Evolutionary conservation across 1,139 yeast genomes (phyloP).

Genomic region (Candida mesenterica): DNA sequence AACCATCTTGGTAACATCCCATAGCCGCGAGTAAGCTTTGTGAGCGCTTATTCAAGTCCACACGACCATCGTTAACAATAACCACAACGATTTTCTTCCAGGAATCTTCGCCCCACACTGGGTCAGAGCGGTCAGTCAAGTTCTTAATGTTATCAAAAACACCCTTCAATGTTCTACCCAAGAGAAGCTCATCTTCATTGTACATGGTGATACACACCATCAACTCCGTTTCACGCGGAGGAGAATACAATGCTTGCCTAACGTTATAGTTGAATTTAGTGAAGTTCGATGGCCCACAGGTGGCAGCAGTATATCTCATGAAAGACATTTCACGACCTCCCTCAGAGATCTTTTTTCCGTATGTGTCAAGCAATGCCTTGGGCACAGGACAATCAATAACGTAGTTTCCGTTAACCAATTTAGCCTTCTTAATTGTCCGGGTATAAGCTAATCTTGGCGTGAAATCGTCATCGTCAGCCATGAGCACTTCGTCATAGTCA

Average conservation of each 20-base stretch:
- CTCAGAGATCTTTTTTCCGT: constrained; percentile 47
- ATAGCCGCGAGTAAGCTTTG: constrained; percentile 65
- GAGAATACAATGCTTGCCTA: constrained; percentile 64
- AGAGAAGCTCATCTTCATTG: constrained; percentile 71
- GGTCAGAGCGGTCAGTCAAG: constrained; percentile 55
- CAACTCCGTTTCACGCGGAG: constrained; percentile 69
- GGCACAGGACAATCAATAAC: constrained; percentile 82
- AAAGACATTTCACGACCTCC: constrained; percentile 65
- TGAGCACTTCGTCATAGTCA: constrained; percentile 1
- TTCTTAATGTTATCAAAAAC: constrained; percentile 71
- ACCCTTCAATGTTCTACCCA: constrained; percentile 75
- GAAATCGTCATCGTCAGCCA: constrained; percentile 37
- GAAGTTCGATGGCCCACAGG: constrained; percentile 74
- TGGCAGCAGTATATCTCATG: constrained; percentile 79
- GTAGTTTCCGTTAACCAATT: constrained; percentile 66
- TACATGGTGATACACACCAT: constrained; percentile 77
- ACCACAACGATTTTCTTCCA: constrained; percentile 80
- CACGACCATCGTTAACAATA: constrained; percentile 77
- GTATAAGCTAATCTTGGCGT: constrained; percentile 45
- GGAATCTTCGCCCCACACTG: constrained; percentile 75
- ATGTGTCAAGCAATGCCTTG: constrained; percentile 53
- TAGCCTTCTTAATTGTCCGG: constrained; percentile 50
- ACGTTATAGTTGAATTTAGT: constrained; percentile 55
- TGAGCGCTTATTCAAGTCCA: constrained; percentile 63
- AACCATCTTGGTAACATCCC: constrained; percentile 80